Evolutionary conservation across 768 basidiomycete genomes (phyloP).

Genomic region (Russula foetens): DNA sequence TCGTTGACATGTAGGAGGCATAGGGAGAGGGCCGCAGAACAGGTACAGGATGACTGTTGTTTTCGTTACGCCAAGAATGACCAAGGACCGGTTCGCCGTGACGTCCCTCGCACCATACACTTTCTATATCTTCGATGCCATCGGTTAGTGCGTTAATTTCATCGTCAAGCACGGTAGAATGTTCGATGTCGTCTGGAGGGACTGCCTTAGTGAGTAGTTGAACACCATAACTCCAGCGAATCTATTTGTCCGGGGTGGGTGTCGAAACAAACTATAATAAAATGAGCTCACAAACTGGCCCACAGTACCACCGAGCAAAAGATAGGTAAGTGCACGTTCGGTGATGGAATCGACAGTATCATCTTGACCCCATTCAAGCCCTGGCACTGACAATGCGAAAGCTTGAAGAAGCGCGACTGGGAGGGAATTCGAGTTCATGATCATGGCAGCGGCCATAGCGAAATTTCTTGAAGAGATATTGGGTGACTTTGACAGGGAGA

Average conservation of each 20-base stretch:
- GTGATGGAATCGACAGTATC: conserved; percentile 86
- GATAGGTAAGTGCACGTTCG: conserved; percentile 80
- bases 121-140: background rate
- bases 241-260: conserved; percentile 30
- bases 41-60: background rate
- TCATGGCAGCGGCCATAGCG: conserved; percentile 74
- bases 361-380: conserved; percentile 69
- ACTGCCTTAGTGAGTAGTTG: conserved; percentile 60
- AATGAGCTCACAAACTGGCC: conserved; percentile 79
- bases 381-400: conserved; percentile 76
- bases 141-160: background rate
- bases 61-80: no score
- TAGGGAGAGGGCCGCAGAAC: conserved; percentile 48
- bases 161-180: background rate
- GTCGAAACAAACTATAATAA: background rate
- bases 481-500: background rate
- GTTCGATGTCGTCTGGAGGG: conserved; percentile 27
- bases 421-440: conserved; percentile 92
- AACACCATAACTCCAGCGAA: conserved; percentile 92
- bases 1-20: conserved; percentile 14
- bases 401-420: conserved; percentile 93
- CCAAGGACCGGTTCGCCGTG: background rate
- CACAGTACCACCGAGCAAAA: conserved; percentile 87
- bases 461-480: conserved; percentile 44
- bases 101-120: background rate